phyloP scores from a whole-genome alignment of 345 rosid genomes.

The Pistacia atlantica region DNA sequence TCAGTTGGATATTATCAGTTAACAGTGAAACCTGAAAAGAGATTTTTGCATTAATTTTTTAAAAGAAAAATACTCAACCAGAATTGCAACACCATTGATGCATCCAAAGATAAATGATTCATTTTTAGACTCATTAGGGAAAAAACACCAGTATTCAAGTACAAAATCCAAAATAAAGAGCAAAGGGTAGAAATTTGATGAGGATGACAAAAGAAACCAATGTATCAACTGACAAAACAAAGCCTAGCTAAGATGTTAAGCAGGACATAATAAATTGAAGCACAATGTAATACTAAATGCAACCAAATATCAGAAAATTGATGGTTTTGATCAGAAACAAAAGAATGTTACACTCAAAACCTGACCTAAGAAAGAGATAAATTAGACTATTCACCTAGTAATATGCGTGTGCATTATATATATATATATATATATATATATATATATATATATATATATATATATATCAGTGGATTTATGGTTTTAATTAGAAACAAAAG shows the following conservation, averaged over 20 bases:
- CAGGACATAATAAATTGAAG: not conserved
- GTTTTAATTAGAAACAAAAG: not conserved
- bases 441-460: too few relatives aligned
- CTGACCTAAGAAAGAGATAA: not conserved
- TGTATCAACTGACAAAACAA: not conserved
- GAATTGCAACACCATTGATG: not conserved
- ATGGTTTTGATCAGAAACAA: not conserved
- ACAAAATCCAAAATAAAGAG: not conserved
- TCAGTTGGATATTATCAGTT: conserved; percentile 63
- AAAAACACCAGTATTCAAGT: not conserved
- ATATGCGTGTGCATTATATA: too few relatives aligned
- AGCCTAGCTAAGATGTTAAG: not conserved
- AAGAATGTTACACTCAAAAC: not conserved
- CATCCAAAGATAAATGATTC: not conserved
- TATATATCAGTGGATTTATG: too few relatives aligned
- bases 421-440: too few relatives aligned
- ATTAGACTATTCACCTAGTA: not conserved
- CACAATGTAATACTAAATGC: not conserved
- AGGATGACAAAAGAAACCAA: not conserved
- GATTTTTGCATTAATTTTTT: not conserved
- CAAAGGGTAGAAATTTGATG: not conserved
- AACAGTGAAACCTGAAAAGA: conserved; percentile 58
- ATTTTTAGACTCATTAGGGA: not conserved
- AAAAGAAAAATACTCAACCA: not conserved
- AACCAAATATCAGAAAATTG: not conserved